A percentile compares a stretch with the other conserved stretches of the same genome.
Conservation (phyloP, 805 yeast species). For the Yamadazyma philogaea region DNA sequence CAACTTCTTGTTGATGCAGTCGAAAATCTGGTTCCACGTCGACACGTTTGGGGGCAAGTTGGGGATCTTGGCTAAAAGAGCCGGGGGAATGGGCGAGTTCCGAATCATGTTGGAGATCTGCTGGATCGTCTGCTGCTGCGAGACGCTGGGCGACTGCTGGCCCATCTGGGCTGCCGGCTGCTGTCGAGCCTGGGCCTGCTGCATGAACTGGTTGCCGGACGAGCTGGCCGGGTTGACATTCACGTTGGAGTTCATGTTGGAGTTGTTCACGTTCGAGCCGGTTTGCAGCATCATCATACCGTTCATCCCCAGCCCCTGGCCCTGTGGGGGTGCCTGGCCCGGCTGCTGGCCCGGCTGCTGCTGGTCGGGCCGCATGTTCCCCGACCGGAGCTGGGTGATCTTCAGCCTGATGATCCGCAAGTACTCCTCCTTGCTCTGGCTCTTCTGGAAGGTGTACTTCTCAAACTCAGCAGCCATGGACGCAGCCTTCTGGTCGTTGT, state of each 20-base stretch:
- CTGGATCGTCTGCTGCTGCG: constrained; percentile 29
- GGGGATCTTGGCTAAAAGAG: constrained; percentile 63
- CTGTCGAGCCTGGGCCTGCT: constrained; percentile 3
- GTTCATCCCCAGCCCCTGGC: not conserved
- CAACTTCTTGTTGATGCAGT: constrained; percentile 54
- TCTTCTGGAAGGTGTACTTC: constrained; percentile 57
- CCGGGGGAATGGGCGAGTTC: constrained; percentile 69
- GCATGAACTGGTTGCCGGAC: not conserved
- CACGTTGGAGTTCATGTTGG: not conserved
- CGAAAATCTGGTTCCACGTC: constrained; percentile 79
- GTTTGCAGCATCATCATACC: no score
- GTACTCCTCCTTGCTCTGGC: constrained; percentile 58
- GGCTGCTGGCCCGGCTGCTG: constrained; percentile 2
- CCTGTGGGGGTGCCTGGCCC: not conserved
- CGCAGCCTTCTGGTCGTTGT: constrained; percentile 34
- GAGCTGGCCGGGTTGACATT: not conserved
- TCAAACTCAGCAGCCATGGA: constrained; percentile 68
- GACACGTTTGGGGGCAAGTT: constrained; percentile 72
- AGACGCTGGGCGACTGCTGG: not conserved
- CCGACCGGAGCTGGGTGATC: constrained; percentile 30
- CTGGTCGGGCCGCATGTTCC: constrained; percentile 13
- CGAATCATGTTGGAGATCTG: constrained; percentile 47
- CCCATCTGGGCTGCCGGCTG: constrained; percentile 1
- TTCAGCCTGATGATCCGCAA: constrained; percentile 40
- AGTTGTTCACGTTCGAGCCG: constrained; percentile 1